phyloP scores from a whole-genome alignment of 345 rosid species.

The Heritiera littoralis region DNA sequence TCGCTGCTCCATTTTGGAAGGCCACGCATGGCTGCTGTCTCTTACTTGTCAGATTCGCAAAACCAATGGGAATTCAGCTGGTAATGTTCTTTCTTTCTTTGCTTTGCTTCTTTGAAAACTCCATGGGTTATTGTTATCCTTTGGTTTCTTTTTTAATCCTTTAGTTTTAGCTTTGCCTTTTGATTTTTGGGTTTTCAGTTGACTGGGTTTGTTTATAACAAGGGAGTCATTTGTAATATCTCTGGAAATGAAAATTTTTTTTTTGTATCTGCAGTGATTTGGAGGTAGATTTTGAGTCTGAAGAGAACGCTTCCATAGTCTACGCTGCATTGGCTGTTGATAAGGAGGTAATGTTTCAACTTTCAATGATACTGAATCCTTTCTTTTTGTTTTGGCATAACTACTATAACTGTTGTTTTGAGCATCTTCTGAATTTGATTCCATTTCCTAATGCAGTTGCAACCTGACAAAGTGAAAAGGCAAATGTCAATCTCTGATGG shows the following conservation, averaged over 20 bases:
- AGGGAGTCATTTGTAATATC: not conserved
- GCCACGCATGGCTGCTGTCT: constrained; percentile 4
- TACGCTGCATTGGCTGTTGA: constrained; percentile 74
- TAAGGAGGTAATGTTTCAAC: constrained; percentile 61
- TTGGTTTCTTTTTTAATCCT: too few relatives aligned
- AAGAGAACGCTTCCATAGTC: constrained; percentile 72
- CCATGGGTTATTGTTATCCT: not conserved
- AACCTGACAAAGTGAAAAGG: constrained; percentile 90
- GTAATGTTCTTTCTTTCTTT: constrained; percentile 28
- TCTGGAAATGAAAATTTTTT: not conserved
- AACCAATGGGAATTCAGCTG: constrained; percentile 60
- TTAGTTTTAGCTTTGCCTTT: not conserved
- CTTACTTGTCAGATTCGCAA: constrained; percentile 17
- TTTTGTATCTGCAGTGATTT: constrained; percentile 54
- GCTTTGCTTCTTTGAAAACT: not conserved
- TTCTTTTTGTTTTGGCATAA: not conserved
- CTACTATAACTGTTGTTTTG: not conserved
- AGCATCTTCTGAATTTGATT: constrained; percentile 9
- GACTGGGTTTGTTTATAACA: not conserved
- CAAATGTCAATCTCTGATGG: constrained; percentile 58
- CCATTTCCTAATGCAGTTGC: constrained; percentile 60
- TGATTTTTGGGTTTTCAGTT: constrained; percentile 7
- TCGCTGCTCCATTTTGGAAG: not conserved
- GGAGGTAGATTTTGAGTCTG: constrained; percentile 74
- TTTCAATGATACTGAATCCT: not conserved